These are phyloP conservation scores for Solanum pennellii DNA, from an alignment of 257 asterid genomes.

Conservation along the genomic window DNA sequence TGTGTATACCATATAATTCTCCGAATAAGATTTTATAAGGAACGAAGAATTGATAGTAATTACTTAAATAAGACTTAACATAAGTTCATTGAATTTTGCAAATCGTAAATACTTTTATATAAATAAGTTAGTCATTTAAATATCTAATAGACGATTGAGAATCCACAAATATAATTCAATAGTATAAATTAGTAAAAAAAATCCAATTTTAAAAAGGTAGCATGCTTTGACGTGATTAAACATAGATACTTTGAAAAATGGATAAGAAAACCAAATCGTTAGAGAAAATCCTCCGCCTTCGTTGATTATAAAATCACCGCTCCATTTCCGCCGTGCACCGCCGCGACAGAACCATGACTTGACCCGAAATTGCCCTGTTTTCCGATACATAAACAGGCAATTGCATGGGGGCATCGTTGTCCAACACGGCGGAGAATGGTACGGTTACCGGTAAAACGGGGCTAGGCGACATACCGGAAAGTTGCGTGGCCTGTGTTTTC, in stretches of 20 bases:
- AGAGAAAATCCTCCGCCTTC: background rate
- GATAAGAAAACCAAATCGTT: background rate
- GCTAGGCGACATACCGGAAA: conserved; percentile 94
- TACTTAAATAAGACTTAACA: background rate
- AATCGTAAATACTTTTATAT: no score
- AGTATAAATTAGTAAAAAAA: background rate
- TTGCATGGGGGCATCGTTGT: conserved; percentile 79
- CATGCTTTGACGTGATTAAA: background rate
- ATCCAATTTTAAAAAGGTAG: background rate
- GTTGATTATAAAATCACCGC: background rate
- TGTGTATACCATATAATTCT: background rate
- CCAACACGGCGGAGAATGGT: conserved; percentile 64
- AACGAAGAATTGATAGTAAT: rapidly evolving
- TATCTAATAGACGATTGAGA: no score
- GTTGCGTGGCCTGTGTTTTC: conserved; percentile 85
- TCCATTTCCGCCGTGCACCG: background rate
- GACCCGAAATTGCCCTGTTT: background rate
- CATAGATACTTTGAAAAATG: background rate
- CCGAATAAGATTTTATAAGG: rapidly evolving
- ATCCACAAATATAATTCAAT: background rate
- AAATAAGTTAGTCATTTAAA: background rate
- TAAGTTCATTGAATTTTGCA: no score
- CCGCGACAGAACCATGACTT: conserved; percentile 2
- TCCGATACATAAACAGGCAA: background rate
- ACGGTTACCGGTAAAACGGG: conserved; percentile 45